Evolutionary conservation across 202 grass and related monocot species (phyloP), one percentile per base, ranked within the genome.

Genomic region (Schoenoplectus triqueter): DNA sequence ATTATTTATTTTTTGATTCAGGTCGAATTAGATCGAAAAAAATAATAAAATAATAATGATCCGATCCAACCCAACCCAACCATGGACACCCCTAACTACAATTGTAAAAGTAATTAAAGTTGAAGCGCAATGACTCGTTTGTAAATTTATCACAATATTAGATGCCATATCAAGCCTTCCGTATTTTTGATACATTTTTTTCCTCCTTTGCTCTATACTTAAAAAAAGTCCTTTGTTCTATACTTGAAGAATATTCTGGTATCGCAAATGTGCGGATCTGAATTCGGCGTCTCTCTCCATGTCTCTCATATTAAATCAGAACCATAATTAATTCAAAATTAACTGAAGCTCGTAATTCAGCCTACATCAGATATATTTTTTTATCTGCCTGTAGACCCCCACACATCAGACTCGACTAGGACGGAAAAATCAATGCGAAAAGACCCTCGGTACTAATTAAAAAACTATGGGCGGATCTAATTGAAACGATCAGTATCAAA

Each of bases 241-340:
- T 47, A 54, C 6, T 62, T 66, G 20, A 66, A 66, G 18, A 19
- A 61, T 31, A 31, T 66, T 64, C 2, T 66, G 63, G 20, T 39
- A 39, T 10, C 8, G 20, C 63, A 66, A 18, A 3, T 31, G 63
- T 66, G 20, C 63, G 1, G 21, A 3, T 66, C 10, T 39, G 63
- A 66, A 66, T 18, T 47, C 45, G 45, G 45, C 42, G 13, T 68
- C 31, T 11, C 59, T 62, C n/a, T 62, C 59, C 69, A 10, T 49
- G 19, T 11, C 59, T 62, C n/a, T 62, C 59, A 47, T 47, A 3
- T 18, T 62, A 4, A 47, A 47, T 6, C 45, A 62, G 17, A 3
- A 49, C 21, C 68, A 48, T 47, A 48, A 47, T 71, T 71, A 71
- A 71, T 17, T 8, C 14, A 72, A 72, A 49, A 49, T 49, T 72